A percentile compares a stretch with the other conserved stretches of the same genome.
These are phyloP conservation scores for Cicer arietinum DNA, from an alignment of 306 rosid species.

Conservation along the genomic window DNA sequence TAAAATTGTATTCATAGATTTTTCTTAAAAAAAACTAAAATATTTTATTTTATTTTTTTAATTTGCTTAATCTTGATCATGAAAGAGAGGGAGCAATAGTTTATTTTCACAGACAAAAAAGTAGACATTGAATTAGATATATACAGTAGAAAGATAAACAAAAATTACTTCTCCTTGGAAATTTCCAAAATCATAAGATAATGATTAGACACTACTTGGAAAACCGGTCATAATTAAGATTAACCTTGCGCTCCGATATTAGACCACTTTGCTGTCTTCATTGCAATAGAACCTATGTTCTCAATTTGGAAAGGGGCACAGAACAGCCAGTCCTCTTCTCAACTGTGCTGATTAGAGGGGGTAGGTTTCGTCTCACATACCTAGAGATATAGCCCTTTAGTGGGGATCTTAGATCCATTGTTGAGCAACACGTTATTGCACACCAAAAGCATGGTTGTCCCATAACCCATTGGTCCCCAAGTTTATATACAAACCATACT, in stretches of 20 bases:
- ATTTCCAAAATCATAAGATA: slow-evolving; percentile 1
- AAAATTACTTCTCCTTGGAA: background rate
- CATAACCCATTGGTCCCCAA: background rate
- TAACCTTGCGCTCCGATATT: background rate
- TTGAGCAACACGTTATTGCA: background rate
- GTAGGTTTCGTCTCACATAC: background rate
- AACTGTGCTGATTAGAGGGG: background rate
- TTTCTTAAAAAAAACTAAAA: background rate
- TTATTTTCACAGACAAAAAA: background rate
- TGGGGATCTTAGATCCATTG: background rate
- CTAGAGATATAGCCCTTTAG: background rate
- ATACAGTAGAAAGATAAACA: slow-evolving; percentile 18
- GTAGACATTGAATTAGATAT: background rate
- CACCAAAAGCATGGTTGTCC: background rate
- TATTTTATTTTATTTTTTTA: background rate
- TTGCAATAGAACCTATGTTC: background rate
- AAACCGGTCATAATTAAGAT: background rate
- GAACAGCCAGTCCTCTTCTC: background rate
- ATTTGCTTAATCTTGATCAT: slow-evolving; percentile 7
- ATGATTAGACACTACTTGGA: background rate
- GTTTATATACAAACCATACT: background rate
- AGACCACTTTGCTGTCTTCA: background rate
- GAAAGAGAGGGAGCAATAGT: slow-evolving; percentile 15
- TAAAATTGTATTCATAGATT: background rate
- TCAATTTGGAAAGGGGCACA: background rate